Base-by-base conservation (phyloP, 768 basidiomycete species). In the Mycena amicta region DNA sequence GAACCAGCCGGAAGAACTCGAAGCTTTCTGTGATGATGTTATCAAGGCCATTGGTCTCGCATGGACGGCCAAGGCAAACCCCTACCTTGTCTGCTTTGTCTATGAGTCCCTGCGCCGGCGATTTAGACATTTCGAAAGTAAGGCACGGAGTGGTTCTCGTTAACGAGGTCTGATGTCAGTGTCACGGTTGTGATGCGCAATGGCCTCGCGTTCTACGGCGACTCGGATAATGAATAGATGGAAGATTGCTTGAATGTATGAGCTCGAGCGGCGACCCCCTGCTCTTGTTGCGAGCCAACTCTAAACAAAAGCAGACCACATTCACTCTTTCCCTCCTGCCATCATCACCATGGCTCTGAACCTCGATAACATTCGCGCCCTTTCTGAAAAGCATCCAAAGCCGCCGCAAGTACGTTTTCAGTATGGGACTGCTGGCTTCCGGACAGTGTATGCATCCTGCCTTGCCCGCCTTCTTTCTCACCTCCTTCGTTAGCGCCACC, bases 381-480 rank as follows among this genome's bases (percentile, higher is more conserved):
- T 86, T 51, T 75, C 84, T 28, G 80, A 87, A 54, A 75, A 74
- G 28, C 87, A 96, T 71, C 87, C 85, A 2, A 92, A 94, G 69
- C 90, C 87, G n/a, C 66, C 80, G 16, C 72, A 84, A 39, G 71
- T 90, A 30, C 82, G 74, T 20, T 98, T 87, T 67, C 85, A 89
- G 55, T 98, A 97, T 81, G 95, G 95, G 5, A 98, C 95, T 1
- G 95, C 95, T 53, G 95, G 95, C 15, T 98, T 98, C 77, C 84
- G 95, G 69, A 97, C 91, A 3, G 68, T 88, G 95, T 96, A 74
- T 70, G 93, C 76, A 22, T 51, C 50, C 41, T 43, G 39, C 60
- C 25, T 41, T 45, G 37, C 52, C 52, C 55, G 57, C 55, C 55
- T 45, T 52, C 25, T 65, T 46, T 59, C 55, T 59, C 13, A 53